These are phyloP conservation scores for Heritiera fomes DNA, from an alignment of 345 rosid genomes.

Conservation along the genomic window DNA sequence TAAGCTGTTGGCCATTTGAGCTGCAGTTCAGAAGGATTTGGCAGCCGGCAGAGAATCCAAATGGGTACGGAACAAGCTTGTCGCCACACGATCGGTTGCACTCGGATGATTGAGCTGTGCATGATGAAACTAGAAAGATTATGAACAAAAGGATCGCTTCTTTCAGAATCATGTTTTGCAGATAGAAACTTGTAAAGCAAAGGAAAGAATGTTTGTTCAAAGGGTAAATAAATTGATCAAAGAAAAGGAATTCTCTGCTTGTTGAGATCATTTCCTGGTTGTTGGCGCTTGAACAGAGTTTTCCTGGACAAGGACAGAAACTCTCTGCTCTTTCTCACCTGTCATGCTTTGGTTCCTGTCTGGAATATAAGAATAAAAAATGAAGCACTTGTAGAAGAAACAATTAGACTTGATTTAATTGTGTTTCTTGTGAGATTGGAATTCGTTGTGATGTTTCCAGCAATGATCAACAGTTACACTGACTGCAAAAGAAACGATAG, in stretches of 20 bases:
- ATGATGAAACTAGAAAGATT: neutral
- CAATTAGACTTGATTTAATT: neutral
- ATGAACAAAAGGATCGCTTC: constrained; percentile 16
- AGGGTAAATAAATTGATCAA: neutral
- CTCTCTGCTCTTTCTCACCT: neutral
- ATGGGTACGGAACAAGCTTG: constrained; percentile 43
- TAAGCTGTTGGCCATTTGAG: constrained; percentile 22
- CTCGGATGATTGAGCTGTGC: constrained; percentile 16
- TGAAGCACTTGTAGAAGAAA: neutral
- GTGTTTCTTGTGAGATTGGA: neutral
- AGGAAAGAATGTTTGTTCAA: neutral
- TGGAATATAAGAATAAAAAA: too few species aligned
- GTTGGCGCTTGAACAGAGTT: constrained; percentile 11
- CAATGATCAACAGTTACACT: neutral
- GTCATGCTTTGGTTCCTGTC: neutral
- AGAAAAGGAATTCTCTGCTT: neutral
- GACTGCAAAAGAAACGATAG: neutral
- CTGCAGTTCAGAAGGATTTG: constrained; percentile 56
- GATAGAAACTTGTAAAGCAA: constrained; percentile 1
- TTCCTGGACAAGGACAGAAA: neutral
- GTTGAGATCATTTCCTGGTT: neutral
- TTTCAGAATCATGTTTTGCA: constrained; percentile 17
- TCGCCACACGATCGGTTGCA: constrained; percentile 46
- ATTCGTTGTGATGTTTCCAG: neutral
- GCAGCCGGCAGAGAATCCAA: constrained; percentile 59